These are phyloP conservation scores for Boechera stricta DNA, from an alignment of 345 rosid genomes.

Conservation along the genomic window DNA sequence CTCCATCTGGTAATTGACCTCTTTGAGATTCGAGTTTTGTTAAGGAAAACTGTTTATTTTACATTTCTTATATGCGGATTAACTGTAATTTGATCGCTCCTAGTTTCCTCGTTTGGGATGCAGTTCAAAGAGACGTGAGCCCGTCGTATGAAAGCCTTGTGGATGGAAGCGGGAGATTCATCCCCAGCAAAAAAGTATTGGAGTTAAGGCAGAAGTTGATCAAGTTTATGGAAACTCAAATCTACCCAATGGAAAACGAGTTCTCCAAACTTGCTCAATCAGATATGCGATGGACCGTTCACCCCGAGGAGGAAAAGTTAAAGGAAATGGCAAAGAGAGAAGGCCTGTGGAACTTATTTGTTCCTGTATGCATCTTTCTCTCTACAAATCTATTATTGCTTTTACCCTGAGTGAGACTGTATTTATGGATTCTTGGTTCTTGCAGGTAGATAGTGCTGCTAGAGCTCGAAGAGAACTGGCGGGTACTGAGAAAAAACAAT, in stretches of 20 bases:
- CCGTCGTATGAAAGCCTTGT: conserved; percentile 50
- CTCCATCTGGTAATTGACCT: conserved; percentile 68
- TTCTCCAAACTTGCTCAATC: conserved; percentile 82
- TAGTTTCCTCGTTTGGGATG: conserved; percentile 25
- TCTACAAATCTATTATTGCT: conserved; percentile 23
- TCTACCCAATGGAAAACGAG: conserved; percentile 84
- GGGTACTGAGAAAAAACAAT: conserved; percentile 47
- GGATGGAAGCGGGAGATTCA: conserved; percentile 66
- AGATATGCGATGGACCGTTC: conserved; percentile 77
- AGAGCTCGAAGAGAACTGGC: conserved; percentile 71
- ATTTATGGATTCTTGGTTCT: conserved; percentile 35
- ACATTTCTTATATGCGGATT: neutral
- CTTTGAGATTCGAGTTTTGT: conserved; percentile 12
- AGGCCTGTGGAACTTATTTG: conserved; percentile 91
- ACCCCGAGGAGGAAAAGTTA: conserved; percentile 90
- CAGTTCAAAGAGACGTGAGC: conserved; percentile 46
- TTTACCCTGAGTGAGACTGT: neutral
- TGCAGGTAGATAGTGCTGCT: conserved; percentile 89
- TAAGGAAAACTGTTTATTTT: neutral
- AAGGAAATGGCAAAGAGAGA: conserved; percentile 88
- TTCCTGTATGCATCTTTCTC: conserved; percentile 65
- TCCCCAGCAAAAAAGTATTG: conserved; percentile 69
- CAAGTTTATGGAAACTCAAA: conserved; percentile 88
- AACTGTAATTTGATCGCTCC: conserved; percentile 10
- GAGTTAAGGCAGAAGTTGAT: conserved; percentile 69